Evolutionary conservation across 2,329 filamentous ascomycete genomes (phyloP).

Genomic region (Ceratocystis diversiconidia): DNA sequence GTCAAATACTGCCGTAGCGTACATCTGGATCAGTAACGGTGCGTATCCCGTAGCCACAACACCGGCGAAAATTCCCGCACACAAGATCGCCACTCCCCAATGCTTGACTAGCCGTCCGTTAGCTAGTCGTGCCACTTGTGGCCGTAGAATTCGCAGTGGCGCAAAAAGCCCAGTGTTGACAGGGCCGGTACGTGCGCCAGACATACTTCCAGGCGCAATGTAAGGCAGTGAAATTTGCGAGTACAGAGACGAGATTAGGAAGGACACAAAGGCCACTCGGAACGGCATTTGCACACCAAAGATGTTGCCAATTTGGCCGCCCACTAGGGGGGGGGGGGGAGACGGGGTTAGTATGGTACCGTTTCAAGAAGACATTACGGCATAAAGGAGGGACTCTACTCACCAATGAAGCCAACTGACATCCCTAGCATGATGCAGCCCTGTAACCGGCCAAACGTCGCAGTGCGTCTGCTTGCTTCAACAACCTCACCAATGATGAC

Average conservation of each 20-base stretch:
- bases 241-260: conserved; percentile 32
- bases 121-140: conserved; percentile 38
- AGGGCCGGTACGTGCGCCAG: conserved; percentile 23
- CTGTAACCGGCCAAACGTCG: conserved; percentile 49
- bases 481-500: conserved; percentile 54
- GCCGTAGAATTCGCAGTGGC: conserved; percentile 46
- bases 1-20: conserved; percentile 40
- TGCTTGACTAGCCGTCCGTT: conserved; percentile 40
- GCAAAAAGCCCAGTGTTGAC: conserved; percentile 45
- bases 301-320: conserved; percentile 48
- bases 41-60: conserved; percentile 56
- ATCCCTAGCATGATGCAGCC: conserved; percentile 54
- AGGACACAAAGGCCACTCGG: conserved; percentile 45
- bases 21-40: conserved; percentile 45
- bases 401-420: conserved; percentile 46
- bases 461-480: conserved; percentile 44
- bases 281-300: conserved; percentile 53
- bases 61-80: conserved; percentile 50
- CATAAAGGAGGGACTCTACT: conserved; percentile 18
- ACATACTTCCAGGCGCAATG: conserved; percentile 33
- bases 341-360: not conserved
- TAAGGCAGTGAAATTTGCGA: conserved; percentile 32
- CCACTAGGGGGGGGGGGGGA: conserved; percentile 27
- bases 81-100: conserved; percentile 49
- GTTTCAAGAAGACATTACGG: not conserved